Base-by-base conservation (phyloP, 108 stramenopile genomes). In the Cylindrotheca closterium region DNA sequence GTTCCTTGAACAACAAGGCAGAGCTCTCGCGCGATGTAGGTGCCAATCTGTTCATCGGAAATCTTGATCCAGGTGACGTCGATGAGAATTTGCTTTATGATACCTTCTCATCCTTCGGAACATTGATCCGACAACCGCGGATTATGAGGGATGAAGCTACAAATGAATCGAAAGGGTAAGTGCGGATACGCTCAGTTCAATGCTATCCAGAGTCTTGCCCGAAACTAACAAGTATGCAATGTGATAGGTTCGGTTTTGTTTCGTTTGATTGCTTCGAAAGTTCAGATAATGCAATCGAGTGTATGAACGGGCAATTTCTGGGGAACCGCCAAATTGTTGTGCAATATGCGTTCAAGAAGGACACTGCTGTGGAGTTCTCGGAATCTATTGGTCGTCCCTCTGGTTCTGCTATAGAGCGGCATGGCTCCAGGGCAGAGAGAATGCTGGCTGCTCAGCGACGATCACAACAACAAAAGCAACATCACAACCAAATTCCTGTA, bases 81-180 rank as follows among this genome's bases (percentile, higher is more conserved):
- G 97, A 98, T 65, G 99, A 99, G 74, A 97, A 98, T 73, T 66
- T 99, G 58, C 68, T 99, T 55, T 93, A 98, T 63, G 99, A 99
- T 74, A 99, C 98, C 4, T 99, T 99, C 67, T 83, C 83, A 4
- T 94, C 98, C 2, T 99, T 99, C 81, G 99, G 99, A 15, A 92
- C 82, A 15, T 75, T 99, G 49, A 86, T 92, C n/a, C 60, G 79
- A 48, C 92, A 95, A 4, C 95, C 98, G 5, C 83, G 91, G 60
- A 80, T 98, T 46, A 88, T 90, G 86, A 74, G 93, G 32, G 96
- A 97, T 67, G 90, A 89, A 32, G 84, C 81, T 30, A 94, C 92
- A 42, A 86, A 86, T 56, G 63, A 77, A 51, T 80, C 87, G 47
- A 97, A 95, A 74, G 97, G 97, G n/a, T n/a, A n/a, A n/a, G n/a